Percentiles rank a stretch among this genome's conserved stretches.
Conservation (phyloP, 2,329 filamentous ascomycete genomes). For the Metarhizium anisopliae region DNA sequence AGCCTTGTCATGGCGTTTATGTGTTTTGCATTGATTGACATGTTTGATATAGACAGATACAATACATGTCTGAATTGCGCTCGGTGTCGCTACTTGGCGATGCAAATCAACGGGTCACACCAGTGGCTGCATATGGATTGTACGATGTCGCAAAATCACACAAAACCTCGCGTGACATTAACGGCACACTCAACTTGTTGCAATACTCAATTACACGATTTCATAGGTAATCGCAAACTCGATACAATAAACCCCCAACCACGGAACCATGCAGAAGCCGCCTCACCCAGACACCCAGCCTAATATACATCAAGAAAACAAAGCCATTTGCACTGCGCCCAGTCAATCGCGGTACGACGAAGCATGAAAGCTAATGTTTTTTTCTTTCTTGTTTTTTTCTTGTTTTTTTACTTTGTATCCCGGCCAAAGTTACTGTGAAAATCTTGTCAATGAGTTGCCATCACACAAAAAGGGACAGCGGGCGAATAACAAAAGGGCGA, state of each 20-base stretch:
- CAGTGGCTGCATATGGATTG: background rate
- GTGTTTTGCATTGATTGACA: background rate
- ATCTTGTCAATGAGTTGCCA: background rate
- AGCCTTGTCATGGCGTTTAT: background rate
- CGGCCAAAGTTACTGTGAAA: conserved; percentile 24
- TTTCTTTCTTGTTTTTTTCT: too few relatives aligned
- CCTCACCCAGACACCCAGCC: background rate
- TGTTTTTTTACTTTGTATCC: conserved; percentile 15
- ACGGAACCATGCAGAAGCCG: background rate
- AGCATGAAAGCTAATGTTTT: background rate
- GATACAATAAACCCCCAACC: background rate
- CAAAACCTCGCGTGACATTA: background rate
- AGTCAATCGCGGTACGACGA: background rate
- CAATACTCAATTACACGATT: background rate
- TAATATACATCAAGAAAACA: conserved; percentile 1
- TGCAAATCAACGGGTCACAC: background rate
- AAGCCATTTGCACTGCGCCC: background rate
- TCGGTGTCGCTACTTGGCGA: background rate
- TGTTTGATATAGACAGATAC: background rate
- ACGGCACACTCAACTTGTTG: background rate
- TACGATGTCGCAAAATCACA: background rate
- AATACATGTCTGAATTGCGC: background rate
- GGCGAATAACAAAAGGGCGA: background rate
- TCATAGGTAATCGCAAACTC: background rate
- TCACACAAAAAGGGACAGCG: background rate